A percentile compares a stretch with the other conserved stretches of the same genome.
These are phyloP conservation scores for Astraeus odoratus DNA, from an alignment of 768 basidiomycete genomes.

Conservation along the genomic window DNA sequence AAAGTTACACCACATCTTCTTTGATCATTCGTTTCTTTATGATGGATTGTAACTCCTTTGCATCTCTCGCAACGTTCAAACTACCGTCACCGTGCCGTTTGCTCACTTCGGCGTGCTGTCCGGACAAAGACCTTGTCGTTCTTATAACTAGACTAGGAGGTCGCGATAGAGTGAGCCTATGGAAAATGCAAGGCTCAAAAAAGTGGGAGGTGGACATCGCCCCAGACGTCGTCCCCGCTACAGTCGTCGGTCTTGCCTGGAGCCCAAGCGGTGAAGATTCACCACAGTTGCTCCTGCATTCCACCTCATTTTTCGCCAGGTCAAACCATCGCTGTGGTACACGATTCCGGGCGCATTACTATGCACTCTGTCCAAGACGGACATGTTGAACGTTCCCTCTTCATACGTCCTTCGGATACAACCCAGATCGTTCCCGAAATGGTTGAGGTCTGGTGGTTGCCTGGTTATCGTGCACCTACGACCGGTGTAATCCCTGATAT, in stretches of 20 bases:
- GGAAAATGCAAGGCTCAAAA: constrained; percentile 74
- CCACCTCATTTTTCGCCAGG: constrained; percentile 31
- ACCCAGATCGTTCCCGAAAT: constrained; percentile 25
- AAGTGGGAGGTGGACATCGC: constrained; percentile 80
- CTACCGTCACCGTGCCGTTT: constrained; percentile 54
- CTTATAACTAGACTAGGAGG: constrained; percentile 62
- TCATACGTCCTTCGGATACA: constrained; percentile 22
- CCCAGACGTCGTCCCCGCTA: constrained; percentile 33
- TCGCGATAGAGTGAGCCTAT: constrained; percentile 65
- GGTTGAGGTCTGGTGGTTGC: constrained; percentile 70
- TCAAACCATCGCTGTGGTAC: constrained; percentile 65
- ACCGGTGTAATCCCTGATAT: constrained; percentile 61
- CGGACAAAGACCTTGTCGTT: constrained; percentile 75
- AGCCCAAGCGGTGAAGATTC: constrained; percentile 65
- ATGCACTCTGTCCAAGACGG: constrained; percentile 81
- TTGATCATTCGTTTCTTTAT: neutral
- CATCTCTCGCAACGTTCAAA: constrained; percentile 46
- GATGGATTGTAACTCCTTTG: constrained; percentile 45
- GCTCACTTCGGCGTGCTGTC: constrained; percentile 64
- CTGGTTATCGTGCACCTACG: constrained; percentile 35
- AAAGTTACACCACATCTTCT: no score
- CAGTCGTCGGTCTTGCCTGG: constrained; percentile 63
- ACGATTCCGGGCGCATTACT: constrained; percentile 59
- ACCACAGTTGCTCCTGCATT: neutral
- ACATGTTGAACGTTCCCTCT: constrained; percentile 41